Evolutionary conservation across 164 flowering plant genomes (phyloP).

Genomic region (Houttuynia cordata): DNA sequence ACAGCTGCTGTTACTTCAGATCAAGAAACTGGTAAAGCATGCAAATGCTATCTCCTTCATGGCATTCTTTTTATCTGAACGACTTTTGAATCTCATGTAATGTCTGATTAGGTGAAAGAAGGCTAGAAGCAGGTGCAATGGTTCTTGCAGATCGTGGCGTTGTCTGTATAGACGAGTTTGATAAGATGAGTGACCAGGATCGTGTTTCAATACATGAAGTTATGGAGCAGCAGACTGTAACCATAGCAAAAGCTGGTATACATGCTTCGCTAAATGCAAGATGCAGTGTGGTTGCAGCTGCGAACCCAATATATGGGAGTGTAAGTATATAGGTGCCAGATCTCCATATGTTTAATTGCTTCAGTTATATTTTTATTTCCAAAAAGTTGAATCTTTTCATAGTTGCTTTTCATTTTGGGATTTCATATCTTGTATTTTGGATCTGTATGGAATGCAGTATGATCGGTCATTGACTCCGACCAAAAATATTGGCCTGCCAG

Average conservation of each 20-base stretch:
- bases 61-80: neutral
- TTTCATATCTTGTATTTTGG: constrained; percentile 9
- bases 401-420: constrained; percentile 1
- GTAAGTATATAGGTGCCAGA: constrained; percentile 41
- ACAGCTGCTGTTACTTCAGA: constrained; percentile 99
- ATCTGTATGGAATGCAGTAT: constrained; percentile 42
- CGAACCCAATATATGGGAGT: constrained; percentile 98
- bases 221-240: constrained; percentile 99
- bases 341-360: neutral
- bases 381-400: neutral
- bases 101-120: constrained; percentile 66
- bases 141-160: constrained; percentile 98
- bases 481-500: constrained; percentile 98
- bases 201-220: constrained; percentile 99
- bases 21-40: constrained; percentile 81
- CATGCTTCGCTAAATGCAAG: constrained; percentile 98
- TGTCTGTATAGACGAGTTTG: constrained; percentile 98
- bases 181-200: constrained; percentile 98
- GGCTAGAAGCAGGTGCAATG: constrained; percentile 99
- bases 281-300: constrained; percentile 99
- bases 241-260: constrained; percentile 99
- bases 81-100: neutral
- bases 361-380: neutral
- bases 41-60: neutral
- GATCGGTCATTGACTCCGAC: constrained; percentile 98